Base-by-base conservation (phyloP, 2,329 filamentous ascomycete genomes). In the Aureobasidium musti region DNA sequence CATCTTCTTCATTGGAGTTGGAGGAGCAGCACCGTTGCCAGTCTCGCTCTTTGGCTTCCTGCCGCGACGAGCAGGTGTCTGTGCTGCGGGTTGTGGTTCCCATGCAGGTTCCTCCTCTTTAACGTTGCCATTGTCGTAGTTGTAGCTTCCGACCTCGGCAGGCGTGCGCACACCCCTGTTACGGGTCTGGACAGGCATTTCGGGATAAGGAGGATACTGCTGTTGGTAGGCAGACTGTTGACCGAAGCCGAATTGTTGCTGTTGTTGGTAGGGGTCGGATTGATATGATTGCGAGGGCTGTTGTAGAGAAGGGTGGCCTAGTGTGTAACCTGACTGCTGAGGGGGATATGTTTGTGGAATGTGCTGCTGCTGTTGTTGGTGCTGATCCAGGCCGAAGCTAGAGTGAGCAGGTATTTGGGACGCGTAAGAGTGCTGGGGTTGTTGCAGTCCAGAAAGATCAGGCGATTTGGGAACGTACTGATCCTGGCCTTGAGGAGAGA, bases 401-500 rank as follows among this genome's bases (percentile, higher is more conserved):
- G 23, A 17, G n/a, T 19, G 53, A 56, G 41, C 45, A 33, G 56
- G 21, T 14, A 19, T 19, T 23, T 65, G 65, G 23, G 52, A 65
- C 13, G 39, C 33, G 61, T 64, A 64, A 2, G 47, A 10, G 61
- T 63, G 54, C 37, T 65, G 57, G 37, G 65, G 59, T 54, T 53
- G 52, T 23, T 65, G 64, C 45, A 56, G 47, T 43, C 45, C 56
- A 63, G 65, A 67, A 13, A 67, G 63, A 50, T 67, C 69, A 60
- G 67, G 53, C 30, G 68, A 68, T 68, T 67, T 60, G 49, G 68
- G 53, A 53, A 69, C 52, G 61, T 65, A 67, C 37, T 26, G 67
- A 68, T 70, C 70, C 71, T 68, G 67, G 68, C 65, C 63, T 17
- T 41, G 73, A 67, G 72, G 74, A 69, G 79, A 75, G 71, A 76